Conservation (phyloP, 352 stramenopile species). For the Pythium brachiatum region DNA sequence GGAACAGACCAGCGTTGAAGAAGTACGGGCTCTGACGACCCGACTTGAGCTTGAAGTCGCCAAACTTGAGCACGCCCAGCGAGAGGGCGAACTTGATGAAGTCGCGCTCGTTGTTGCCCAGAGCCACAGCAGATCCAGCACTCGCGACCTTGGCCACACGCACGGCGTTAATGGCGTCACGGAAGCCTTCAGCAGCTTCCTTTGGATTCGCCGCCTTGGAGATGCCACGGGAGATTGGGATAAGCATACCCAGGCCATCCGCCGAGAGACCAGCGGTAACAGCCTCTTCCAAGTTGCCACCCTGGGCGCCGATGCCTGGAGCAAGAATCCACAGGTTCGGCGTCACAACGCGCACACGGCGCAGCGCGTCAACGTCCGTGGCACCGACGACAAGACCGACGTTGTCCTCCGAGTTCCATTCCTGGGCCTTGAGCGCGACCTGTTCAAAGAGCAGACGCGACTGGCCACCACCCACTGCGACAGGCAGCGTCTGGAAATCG, state of each 20-base stretch:
- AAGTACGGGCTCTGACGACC: slow-evolving; percentile 98
- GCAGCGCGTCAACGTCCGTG: slow-evolving; percentile 93
- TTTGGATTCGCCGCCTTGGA: slow-evolving; percentile 89
- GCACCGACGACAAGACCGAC: slow-evolving; percentile 97
- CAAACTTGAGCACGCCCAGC: slow-evolving; percentile 97
- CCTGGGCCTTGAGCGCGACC: slow-evolving; percentile 87
- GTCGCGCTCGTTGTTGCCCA: slow-evolving; percentile 66
- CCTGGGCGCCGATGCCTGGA: slow-evolving; percentile 95
- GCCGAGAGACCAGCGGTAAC: slow-evolving; percentile 74
- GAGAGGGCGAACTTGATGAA: slow-evolving; percentile 97
- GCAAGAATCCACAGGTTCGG: slow-evolving; percentile 96
- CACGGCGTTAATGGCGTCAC: slow-evolving; percentile 94
- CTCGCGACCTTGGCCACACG: slow-evolving; percentile 48
- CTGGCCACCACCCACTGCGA: slow-evolving; percentile 22
- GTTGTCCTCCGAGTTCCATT: slow-evolving; percentile 90
- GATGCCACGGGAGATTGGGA: slow-evolving; percentile 97
- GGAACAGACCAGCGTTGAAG: slow-evolving; percentile 99
- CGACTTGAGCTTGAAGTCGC: slow-evolving; percentile 98
- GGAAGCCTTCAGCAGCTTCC: slow-evolving; percentile 87
- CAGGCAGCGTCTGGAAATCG: slow-evolving; percentile 91
- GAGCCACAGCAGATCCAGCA: slow-evolving; percentile 4
- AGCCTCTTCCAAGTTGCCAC: slow-evolving; percentile 89
- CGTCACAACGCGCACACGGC: slow-evolving; percentile 76
- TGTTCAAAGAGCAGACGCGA: slow-evolving; percentile 80
- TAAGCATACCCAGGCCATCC: slow-evolving; percentile 91